Evolutionary conservation across 2,329 filamentous ascomycete species (phyloP).

Genomic region (Malbranchea cinnamomea): DNA sequence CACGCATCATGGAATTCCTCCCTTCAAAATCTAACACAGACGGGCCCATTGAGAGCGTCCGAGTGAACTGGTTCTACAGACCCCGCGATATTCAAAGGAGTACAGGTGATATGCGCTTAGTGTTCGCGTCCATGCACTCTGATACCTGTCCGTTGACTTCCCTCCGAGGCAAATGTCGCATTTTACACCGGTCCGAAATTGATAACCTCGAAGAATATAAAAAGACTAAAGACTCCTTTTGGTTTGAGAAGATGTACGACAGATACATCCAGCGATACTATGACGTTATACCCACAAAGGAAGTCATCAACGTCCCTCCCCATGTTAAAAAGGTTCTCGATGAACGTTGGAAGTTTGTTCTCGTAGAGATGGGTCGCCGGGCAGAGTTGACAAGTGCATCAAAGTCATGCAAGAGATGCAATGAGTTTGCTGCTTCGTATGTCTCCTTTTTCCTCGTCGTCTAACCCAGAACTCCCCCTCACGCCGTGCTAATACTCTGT

Average conservation of each 20-base stretch:
- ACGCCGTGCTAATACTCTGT: too few species aligned
- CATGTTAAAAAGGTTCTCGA: conserved; percentile 92
- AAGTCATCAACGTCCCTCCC: conserved; percentile 90
- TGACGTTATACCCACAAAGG: conserved; percentile 81
- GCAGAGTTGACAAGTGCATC: conserved; percentile 94
- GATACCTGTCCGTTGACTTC: conserved; percentile 87
- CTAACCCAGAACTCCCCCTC: conserved; percentile 15
- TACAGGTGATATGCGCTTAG: conserved; percentile 73
- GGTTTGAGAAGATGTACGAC: conserved; percentile 95
- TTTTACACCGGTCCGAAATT: conserved; percentile 79
- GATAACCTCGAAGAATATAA: conserved; percentile 68
- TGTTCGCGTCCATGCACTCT: conserved; percentile 97
- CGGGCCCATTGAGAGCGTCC: conserved; percentile 67
- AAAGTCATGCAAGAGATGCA: conserved; percentile 89
- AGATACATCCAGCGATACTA: conserved; percentile 97
- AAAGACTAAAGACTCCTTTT: conserved; percentile 75
- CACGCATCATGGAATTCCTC: conserved; percentile 95
- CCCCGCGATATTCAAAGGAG: conserved; percentile 91
- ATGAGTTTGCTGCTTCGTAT: conserved; percentile 79
- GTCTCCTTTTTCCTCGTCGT: conserved; percentile 18
- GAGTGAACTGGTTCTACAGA: conserved; percentile 97
- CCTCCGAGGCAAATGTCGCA: conserved; percentile 82
- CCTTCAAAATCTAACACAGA: conserved; percentile 60
- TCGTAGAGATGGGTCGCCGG: conserved; percentile 82
- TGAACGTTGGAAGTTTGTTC: conserved; percentile 89